Evolutionary conservation across 768 basidiomycete genomes (phyloP).

Genomic region (Hypsizygus marmoreus): DNA sequence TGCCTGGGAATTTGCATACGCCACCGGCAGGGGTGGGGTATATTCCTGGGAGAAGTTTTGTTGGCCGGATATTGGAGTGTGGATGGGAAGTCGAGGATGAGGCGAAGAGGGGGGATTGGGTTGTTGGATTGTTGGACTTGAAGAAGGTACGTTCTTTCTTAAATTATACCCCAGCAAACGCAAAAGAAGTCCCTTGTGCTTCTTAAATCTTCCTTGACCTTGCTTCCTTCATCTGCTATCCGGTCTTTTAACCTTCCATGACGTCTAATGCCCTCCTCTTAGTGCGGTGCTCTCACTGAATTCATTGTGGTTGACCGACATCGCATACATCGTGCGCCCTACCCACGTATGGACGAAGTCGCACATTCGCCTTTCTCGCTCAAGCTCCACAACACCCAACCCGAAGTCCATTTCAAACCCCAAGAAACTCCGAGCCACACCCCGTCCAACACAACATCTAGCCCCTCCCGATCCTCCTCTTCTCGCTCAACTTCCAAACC

Average conservation of each 20-base stretch:
- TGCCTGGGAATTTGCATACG: conserved; percentile 5
- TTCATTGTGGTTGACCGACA: conserved; percentile 84
- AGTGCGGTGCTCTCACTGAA: conserved; percentile 89
- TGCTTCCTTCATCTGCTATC: conserved; percentile 1
- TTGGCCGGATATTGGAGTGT: conserved; percentile 79
- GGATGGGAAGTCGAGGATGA: conserved; percentile 79
- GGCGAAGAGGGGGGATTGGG: conserved; percentile 83
- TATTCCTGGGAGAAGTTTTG: conserved; percentile 86
- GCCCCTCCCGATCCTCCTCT: conserved; percentile 7
- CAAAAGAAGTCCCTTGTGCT: not conserved
- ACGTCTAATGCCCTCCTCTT: conserved; percentile 17
- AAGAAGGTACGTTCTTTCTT: conserved; percentile 58
- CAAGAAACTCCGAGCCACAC: conserved; percentile 18
- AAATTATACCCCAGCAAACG: too few relatives aligned
- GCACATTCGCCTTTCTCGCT: conserved; percentile 10
- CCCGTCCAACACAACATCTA: conserved; percentile 6
- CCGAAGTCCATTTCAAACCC: conserved; percentile 11
- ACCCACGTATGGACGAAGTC: conserved; percentile 46
- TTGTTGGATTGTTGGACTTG: conserved; percentile 77
- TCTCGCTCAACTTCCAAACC: conserved; percentile 2
- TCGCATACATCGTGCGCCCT: conserved; percentile 71
- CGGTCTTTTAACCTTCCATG: too few relatives aligned
- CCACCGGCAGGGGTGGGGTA: conserved; percentile 56
- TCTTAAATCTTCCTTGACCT: conserved; percentile 4
- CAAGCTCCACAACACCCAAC: not conserved